Evolutionary conservation across 805 yeast genomes (phyloP).

Genomic region (Candida ascalaphidarum): DNA sequence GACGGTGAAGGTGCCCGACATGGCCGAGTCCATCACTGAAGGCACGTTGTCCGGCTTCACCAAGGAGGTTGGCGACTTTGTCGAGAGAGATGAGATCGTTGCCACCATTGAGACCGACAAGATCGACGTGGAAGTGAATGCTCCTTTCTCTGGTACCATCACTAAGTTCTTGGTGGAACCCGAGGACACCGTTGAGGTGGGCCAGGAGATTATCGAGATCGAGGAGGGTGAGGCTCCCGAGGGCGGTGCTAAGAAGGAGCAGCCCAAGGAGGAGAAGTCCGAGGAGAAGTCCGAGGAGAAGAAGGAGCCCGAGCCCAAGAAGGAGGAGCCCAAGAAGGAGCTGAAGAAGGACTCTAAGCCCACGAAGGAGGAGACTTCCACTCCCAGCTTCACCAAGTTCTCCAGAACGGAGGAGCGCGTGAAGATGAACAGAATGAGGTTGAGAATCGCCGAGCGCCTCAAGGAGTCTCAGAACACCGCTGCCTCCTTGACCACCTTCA

Average conservation of each 20-base stretch:
- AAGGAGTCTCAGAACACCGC: constrained; percentile 99
- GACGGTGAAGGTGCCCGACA: constrained; percentile 85
- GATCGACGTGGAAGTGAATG: constrained; percentile 93
- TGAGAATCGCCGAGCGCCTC: constrained; percentile 97
- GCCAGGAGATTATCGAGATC: constrained; percentile 82
- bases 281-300: constrained; percentile 7
- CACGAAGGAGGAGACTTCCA: constrained; percentile 16
- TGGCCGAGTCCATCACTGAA: constrained; percentile 98
- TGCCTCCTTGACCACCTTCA: constrained; percentile 95
- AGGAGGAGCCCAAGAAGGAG: constrained; percentile 13
- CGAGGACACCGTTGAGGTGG: constrained; percentile 93
- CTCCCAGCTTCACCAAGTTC: constrained; percentile 39
- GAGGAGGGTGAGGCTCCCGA: constrained; percentile 49
- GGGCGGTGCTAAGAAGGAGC: constrained; percentile 14
- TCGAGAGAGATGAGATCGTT: constrained; percentile 77
- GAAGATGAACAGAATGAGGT: constrained; percentile 98
- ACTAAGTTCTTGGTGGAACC: constrained; percentile 73
- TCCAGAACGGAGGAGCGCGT: constrained; percentile 85
- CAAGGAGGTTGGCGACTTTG: constrained; percentile 81
- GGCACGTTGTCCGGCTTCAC: constrained; percentile 73
- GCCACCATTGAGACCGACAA: constrained; percentile 98
- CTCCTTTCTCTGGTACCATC: constrained; percentile 87
- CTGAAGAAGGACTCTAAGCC: constrained; percentile 4
- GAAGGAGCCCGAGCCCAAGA: constrained; percentile 18
- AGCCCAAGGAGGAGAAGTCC: constrained; percentile 8